Evolutionary conservation across 2,329 filamentous ascomycete species (phyloP).

Genomic region (Colletotrichum zoysiae): DNA sequence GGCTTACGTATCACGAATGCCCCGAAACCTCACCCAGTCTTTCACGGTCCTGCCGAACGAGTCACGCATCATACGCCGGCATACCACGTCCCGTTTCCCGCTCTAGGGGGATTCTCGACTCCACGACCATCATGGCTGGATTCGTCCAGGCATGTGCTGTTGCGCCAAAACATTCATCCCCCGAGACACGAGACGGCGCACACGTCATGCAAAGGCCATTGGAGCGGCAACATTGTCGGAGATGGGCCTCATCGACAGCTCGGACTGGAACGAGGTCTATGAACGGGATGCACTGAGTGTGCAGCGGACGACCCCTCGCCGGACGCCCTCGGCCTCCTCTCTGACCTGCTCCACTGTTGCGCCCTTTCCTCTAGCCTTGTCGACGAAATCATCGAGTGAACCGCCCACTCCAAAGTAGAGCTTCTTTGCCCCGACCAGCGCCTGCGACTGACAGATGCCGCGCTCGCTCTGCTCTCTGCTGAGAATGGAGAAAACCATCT

Average conservation of each 20-base stretch:
- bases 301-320: constrained; percentile 70
- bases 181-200: neutral
- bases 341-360: constrained; percentile 63
- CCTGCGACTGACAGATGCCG: constrained; percentile 46
- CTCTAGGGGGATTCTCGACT: neutral
- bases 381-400: constrained; percentile 80
- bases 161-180: constrained; percentile 3
- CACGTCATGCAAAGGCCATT: neutral
- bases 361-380: constrained; percentile 63
- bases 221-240: constrained; percentile 37
- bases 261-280: constrained; percentile 27
- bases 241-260: constrained; percentile 32
- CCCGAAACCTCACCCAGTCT: neutral
- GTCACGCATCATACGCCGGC: neutral
- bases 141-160: neutral
- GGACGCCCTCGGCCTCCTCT: constrained; percentile 72
- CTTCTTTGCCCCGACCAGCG: constrained; percentile 80
- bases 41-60: neutral
- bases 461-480: constrained; percentile 56
- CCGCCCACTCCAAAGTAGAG: constrained; percentile 89
- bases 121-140: neutral
- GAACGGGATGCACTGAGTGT: constrained; percentile 47
- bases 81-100: neutral
- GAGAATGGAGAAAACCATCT: constrained; percentile 73
- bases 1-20: constrained; percentile 1